Percentiles rank a stretch among this genome's conserved stretches.
These are phyloP conservation scores for Yarrowia porcina DNA, from an alignment of 805 yeast species.

Conservation along the genomic window DNA sequence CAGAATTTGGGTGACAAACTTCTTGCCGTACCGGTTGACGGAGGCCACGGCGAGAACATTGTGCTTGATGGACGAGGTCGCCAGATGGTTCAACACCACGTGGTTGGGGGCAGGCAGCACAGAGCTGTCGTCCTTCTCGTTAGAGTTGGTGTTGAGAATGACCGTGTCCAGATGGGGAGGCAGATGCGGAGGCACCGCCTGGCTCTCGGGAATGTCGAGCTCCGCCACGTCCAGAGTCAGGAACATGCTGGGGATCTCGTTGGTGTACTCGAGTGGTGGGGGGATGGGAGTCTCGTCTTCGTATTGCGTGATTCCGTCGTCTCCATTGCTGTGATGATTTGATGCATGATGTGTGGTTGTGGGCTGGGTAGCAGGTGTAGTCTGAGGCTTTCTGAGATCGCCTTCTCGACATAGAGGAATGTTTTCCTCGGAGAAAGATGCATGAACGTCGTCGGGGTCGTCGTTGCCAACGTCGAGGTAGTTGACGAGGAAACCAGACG, in stretches of 20 bases:
- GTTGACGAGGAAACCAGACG: slow-evolving; percentile 92
- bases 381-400: not conserved
- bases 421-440: not conserved
- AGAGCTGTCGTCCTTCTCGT: slow-evolving; percentile 76
- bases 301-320: slow-evolving; percentile 19
- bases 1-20: slow-evolving; percentile 76
- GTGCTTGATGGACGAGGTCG: slow-evolving; percentile 93
- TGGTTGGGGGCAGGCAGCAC: slow-evolving; percentile 93
- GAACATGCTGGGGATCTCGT: slow-evolving; percentile 35
- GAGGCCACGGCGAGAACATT: slow-evolving; percentile 92
- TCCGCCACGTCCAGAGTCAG: slow-evolving; percentile 31
- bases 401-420: slow-evolving; percentile 5
- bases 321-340: not conserved
- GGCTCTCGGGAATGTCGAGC: slow-evolving; percentile 33
- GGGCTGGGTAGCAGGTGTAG: not conserved
- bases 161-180: slow-evolving; percentile 91
- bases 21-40: slow-evolving; percentile 74
- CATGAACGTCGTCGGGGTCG: not conserved
- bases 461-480: slow-evolving; percentile 47
- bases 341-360: not conserved
- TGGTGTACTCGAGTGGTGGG: slow-evolving; percentile 30
- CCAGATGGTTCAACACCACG: slow-evolving; percentile 88
- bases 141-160: slow-evolving; percentile 59
- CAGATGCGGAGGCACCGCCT: slow-evolving; percentile 76
- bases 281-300: not conserved